Evolutionary conservation across 2,329 filamentous ascomycete genomes (phyloP), one percentile per base, ranked within the genome.

Genomic region (Ciborinia camelliae): DNA sequence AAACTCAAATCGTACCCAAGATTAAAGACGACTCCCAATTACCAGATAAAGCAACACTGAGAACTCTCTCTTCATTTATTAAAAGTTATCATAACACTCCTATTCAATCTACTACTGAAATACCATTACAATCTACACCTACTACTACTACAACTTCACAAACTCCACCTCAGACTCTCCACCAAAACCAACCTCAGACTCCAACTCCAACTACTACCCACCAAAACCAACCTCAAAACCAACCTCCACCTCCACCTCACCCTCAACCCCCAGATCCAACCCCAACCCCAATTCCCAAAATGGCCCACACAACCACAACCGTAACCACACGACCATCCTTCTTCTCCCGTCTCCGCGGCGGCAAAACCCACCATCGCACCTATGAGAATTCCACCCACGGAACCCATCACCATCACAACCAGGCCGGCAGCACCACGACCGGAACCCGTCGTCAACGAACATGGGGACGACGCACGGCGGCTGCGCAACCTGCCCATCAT

Each of bases 261-360:
- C 32, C n/a, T 32, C 23, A 20, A 26, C n/a, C n/a, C n/a, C n/a
- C 37, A 39, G 12, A 4, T 2, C 37, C 23, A 30, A 43, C 30
- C 0, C 23, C 8, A n/a, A 2, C 26, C 18, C 28, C 3, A 32
- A 35, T 18, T 23, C 51, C 6, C 39, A 59, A 32, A 26, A 61
- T 64, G 55, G 26, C 62, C 4, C 53, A 58, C 62, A 63, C 53
- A 63, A 63, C 62, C 20, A 63, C 60, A 23, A 64, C 62, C 47
- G 48, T 52, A 4, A 64, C 62, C 28, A 64, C 62, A 7, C 47
- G 54, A 0, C 54, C 62, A 37, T 48, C 41, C 10, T 30, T 60
- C 20, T 2, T 64, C 30, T 15, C 62, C 28, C 62, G 62, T 14
- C 54, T 60, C 9, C 54, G 54, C 15, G 62, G 62, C 23, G 53